Conservation (phyloP, 805 yeast genomes). For the Zygotorulaspora chibaensis region DNA sequence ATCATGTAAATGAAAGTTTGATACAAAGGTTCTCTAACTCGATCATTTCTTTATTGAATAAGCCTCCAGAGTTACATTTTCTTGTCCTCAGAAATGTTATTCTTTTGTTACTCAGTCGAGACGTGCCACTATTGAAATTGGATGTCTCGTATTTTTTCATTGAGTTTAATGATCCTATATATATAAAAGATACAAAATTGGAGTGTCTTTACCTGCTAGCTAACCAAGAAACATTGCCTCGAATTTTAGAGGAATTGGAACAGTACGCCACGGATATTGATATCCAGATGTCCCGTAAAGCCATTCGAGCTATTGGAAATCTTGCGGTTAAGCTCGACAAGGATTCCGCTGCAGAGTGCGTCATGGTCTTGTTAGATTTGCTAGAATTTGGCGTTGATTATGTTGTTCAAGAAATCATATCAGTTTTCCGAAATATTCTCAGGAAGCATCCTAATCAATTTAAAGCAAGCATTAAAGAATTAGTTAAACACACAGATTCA, state of each 20-base stretch:
- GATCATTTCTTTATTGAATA: constrained; percentile 61
- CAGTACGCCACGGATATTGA: constrained; percentile 89
- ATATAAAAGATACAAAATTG: constrained; percentile 82
- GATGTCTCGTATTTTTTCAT: constrained; percentile 82
- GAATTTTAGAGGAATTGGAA: constrained; percentile 68
- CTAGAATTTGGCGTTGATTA: constrained; percentile 63
- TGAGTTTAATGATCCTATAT: constrained; percentile 78
- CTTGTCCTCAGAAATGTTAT: constrained; percentile 77
- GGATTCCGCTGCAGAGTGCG: constrained; percentile 56
- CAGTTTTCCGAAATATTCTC: constrained; percentile 71
- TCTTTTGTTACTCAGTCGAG: constrained; percentile 61
- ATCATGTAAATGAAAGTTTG: constrained; percentile 49
- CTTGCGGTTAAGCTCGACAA: constrained; percentile 69
- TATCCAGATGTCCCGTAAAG: constrained; percentile 78
- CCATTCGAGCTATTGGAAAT: constrained; percentile 86
- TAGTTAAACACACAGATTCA: constrained; percentile 44
- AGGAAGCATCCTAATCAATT: constrained; percentile 67
- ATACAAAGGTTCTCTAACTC: constrained; percentile 66
- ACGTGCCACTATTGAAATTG: constrained; percentile 47
- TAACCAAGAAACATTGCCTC: constrained; percentile 51
- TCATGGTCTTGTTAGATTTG: constrained; percentile 55
- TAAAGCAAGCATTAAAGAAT: constrained; percentile 39
- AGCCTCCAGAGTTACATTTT: constrained; percentile 81
- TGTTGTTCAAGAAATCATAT: constrained; percentile 73
- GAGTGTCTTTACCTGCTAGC: constrained; percentile 83